phyloP scores from a whole-genome alignment of 257 asterid genomes.

The Nyctanthes arbortristis region DNA sequence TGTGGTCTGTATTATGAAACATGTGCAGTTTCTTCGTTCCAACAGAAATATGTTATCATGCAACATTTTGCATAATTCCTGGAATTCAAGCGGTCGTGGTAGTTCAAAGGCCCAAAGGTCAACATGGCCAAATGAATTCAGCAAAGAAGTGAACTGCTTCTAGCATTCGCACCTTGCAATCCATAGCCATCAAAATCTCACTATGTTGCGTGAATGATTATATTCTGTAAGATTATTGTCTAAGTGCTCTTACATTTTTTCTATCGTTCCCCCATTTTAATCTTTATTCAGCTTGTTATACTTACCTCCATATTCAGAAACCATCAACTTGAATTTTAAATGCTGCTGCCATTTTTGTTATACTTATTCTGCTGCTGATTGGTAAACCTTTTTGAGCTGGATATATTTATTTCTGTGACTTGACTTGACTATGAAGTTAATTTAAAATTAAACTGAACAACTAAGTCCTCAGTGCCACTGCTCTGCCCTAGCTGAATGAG shows the following conservation, averaged over 20 bases:
- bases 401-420: background rate
- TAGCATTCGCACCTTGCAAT: conserved; percentile 49
- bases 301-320: background rate
- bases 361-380: background rate
- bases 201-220: conserved; percentile 58
- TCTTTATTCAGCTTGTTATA: too few species aligned
- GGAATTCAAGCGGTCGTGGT: conserved; percentile 36
- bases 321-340: conserved; percentile 8
- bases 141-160: conserved; percentile 40
- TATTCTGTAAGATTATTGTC: conserved; percentile 68
- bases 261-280: too few species aligned
- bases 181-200: conserved; percentile 56
- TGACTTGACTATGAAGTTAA: conserved; percentile 16
- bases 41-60: conserved; percentile 18
- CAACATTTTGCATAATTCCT: conserved; percentile 32
- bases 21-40: conserved; percentile 9
- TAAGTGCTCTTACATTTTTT: conserved; percentile 10
- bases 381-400: background rate
- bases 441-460: conserved; percentile 15
- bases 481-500: conserved; percentile 77
- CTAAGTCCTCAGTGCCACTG: conserved; percentile 65
- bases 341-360: conserved; percentile 3
- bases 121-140: conserved; percentile 33
- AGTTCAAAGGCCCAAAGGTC: conserved; percentile 33
- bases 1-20: background rate